Conservation (phyloP, 2,329 filamentous ascomycete species). For the Tolypocladium amazonense region DNA sequence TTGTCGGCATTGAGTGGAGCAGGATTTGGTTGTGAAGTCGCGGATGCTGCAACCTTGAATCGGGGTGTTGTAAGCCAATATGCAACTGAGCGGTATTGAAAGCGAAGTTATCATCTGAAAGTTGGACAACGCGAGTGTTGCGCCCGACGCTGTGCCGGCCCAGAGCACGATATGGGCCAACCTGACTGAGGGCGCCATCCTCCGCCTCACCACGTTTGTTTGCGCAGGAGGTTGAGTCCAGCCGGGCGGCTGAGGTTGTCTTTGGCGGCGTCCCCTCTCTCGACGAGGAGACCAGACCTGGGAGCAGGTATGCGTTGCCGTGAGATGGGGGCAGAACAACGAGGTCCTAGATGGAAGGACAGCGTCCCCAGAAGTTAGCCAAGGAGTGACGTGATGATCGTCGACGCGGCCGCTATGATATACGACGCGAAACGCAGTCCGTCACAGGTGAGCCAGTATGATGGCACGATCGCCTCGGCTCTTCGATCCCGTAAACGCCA, state of each 20-base stretch:
- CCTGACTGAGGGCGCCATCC: neutral
- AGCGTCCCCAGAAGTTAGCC: neutral
- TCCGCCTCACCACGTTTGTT: slow-evolving; percentile 1
- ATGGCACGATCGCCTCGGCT: neutral
- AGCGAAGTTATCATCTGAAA: slow-evolving; percentile 28
- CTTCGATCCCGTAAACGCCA: neutral
- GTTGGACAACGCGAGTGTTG: slow-evolving; percentile 22
- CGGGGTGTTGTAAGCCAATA: slow-evolving; percentile 29
- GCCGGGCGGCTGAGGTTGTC: neutral
- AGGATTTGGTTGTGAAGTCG: slow-evolving; percentile 26
- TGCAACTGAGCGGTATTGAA: slow-evolving; percentile 25
- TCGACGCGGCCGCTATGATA: neutral
- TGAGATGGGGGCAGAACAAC: neutral
- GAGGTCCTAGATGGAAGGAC: neutral
- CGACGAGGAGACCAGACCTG: neutral
- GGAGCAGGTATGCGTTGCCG: neutral
- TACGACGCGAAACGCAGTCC: neutral
- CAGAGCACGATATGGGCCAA: slow-evolving; percentile 12
- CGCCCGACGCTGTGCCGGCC: slow-evolving; percentile 12
- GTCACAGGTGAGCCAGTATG: neutral
- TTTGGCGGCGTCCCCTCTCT: neutral
- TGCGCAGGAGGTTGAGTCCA: neutral
- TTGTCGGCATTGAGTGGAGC: slow-evolving; percentile 25
- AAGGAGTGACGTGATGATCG: neutral
- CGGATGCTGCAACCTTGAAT: slow-evolving; percentile 23